These are phyloP conservation scores for Chrysanthemum lavandulifolium DNA, from an alignment of 129 eudicot genomes.

Conservation along the genomic window DNA sequence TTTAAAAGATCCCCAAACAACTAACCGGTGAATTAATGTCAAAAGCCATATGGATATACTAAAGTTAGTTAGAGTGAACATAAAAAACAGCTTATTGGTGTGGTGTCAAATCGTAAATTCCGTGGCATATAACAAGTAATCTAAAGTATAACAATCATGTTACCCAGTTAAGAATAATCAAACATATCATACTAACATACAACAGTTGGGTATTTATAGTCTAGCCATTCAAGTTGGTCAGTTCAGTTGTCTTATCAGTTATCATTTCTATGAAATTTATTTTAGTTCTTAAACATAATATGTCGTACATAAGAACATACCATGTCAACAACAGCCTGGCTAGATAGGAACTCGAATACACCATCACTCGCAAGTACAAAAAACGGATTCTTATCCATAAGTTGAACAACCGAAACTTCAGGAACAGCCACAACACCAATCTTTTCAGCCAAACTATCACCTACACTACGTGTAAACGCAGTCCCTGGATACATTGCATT, in stretches of 20 bases:
- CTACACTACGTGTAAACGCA: constrained; percentile 95
- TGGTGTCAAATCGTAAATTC: not conserved
- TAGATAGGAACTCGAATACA: constrained; percentile 88
- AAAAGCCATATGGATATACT: not conserved
- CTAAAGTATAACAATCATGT: not conserved
- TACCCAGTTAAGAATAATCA: not conserved
- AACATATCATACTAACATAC: too few species aligned
- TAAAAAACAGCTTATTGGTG: not conserved
- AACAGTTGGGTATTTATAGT: too few species aligned
- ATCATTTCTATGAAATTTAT: not conserved
- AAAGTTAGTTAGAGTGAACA: not conserved
- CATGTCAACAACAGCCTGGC: constrained; percentile 94
- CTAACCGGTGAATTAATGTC: too few species aligned
- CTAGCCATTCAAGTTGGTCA: too few species aligned
- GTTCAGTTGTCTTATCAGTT: too few species aligned
- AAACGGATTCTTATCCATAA: constrained; percentile 61
- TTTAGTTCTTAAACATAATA: not conserved
- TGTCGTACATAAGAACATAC: constrained; percentile 37
- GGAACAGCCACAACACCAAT: constrained; percentile 95
- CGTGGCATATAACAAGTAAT: not conserved
- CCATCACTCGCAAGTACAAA: constrained; percentile 97
- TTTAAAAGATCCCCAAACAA: too few species aligned
- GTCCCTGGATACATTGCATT: constrained; percentile 94
- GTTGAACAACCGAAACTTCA: constrained; percentile 63
- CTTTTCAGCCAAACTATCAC: constrained; percentile 88